Evolutionary conservation across 345 rosid species (phyloP).

Genomic region (Populus alba): DNA sequence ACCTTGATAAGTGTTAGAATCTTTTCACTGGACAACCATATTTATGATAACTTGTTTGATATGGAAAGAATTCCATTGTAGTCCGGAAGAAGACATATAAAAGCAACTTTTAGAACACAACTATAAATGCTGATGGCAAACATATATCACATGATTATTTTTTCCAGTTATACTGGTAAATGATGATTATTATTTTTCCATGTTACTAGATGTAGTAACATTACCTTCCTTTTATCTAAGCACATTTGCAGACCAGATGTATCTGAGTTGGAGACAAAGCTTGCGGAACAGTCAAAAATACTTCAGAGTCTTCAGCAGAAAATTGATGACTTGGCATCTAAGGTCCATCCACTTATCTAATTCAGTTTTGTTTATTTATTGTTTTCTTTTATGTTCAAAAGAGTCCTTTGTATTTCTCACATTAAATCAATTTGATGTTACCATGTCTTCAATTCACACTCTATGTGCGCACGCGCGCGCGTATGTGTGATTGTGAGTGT

Average conservation of each 20-base stretch:
- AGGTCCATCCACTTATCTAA: constrained; percentile 47
- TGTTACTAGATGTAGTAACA: constrained; percentile 39
- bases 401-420: constrained; percentile 4
- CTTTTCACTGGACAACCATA: background rate
- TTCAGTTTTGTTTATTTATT: constrained; percentile 4
- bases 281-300: constrained; percentile 85
- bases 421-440: background rate
- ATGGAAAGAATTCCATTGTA: background rate
- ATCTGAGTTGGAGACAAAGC: constrained; percentile 84
- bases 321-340: constrained; percentile 92
- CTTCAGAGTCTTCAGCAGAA: constrained; percentile 86
- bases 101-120: background rate
- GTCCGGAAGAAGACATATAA: background rate
- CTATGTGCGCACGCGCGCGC: too few relatives aligned
- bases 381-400: background rate
- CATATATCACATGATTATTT: background rate
- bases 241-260: constrained; percentile 86
- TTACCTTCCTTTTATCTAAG: constrained; percentile 42
- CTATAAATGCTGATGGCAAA: background rate
- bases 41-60: background rate
- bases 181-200: constrained; percentile 7
- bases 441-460: background rate
- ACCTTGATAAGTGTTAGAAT: background rate
- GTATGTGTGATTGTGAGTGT: too few relatives aligned
- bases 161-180: background rate